These are phyloP conservation scores for Colletotrichum sp. DNA, from an alignment of 2,329 filamentous ascomycete species.

Conservation along the genomic window DNA sequence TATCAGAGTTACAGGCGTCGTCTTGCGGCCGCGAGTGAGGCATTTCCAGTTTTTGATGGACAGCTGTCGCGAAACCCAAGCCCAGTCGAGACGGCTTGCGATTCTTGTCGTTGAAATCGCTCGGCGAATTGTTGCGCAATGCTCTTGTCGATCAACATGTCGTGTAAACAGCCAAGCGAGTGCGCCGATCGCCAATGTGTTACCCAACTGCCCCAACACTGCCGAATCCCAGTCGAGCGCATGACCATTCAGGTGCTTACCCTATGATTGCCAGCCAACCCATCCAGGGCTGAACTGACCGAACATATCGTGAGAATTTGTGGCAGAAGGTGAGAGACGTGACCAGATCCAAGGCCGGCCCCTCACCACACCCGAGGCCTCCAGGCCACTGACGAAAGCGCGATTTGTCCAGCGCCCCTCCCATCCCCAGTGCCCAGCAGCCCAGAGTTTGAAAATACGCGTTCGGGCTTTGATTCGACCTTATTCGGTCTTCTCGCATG, in stretches of 20 bases:
- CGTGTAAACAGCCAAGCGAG: neutral
- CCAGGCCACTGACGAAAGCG: neutral
- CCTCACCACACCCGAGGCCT: neutral
- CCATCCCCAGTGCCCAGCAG: neutral
- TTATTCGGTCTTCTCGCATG: neutral
- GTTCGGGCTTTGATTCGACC: neutral
- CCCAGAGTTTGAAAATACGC: constrained; percentile 2
- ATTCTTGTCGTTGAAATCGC: neutral
- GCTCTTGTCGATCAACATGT: neutral
- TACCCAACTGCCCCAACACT: neutral
- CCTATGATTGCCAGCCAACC: neutral
- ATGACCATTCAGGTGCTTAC: neutral
- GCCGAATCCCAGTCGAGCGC: neutral
- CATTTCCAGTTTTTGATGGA: neutral
- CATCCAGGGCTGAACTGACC: neutral
- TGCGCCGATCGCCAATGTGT: neutral
- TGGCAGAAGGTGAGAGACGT: neutral
- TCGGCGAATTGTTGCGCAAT: neutral
- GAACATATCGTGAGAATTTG: neutral
- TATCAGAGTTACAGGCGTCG: neutral
- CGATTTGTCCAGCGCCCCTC: neutral
- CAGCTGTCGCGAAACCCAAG: neutral
- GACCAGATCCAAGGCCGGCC: neutral
- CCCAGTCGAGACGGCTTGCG: neutral
- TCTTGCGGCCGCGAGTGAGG: neutral